A percentile compares a stretch with the other conserved stretches of the same genome.
These are phyloP conservation scores for Chromosphaera perkinsii DNA, from an alignment of 208 protist species.

Conservation along the genomic window DNA sequence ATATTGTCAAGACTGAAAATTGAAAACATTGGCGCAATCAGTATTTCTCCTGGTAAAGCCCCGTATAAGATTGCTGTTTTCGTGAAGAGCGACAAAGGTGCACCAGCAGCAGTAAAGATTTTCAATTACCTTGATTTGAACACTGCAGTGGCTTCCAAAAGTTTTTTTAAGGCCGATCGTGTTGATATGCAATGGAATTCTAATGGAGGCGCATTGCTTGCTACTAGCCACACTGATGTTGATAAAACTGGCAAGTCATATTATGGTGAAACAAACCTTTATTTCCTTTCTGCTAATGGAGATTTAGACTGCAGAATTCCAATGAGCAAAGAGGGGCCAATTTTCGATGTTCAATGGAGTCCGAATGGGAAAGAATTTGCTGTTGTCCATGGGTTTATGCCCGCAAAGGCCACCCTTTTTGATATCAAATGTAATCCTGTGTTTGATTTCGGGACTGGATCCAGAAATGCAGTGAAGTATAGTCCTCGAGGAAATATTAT, in stretches of 20 bases:
- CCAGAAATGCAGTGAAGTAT: conserved; percentile 28
- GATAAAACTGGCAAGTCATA: conserved; percentile 38
- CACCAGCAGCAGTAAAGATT: conserved; percentile 6
- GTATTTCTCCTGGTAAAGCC: too few relatives aligned
- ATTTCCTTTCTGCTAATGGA: conserved; percentile 20
- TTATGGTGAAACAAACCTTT: conserved; percentile 45
- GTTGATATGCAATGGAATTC: conserved; percentile 20
- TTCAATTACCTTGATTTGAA: conserved; percentile 19
- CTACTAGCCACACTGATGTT: conserved; percentile 27
- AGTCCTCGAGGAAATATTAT: conserved; percentile 19
- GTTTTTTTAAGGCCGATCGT: conserved; percentile 20
- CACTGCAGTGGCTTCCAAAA: conserved; percentile 3
- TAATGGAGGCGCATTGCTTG: conserved; percentile 24
- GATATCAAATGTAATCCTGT: conserved; percentile 27
- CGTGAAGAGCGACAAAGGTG: too few relatives aligned
- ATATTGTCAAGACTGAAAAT: too few relatives aligned
- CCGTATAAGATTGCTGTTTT: too few relatives aligned
- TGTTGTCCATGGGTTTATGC: conserved; percentile 34
- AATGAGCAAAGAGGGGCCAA: conserved; percentile 37
- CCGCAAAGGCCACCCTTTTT: conserved; percentile 37
- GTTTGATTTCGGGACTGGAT: conserved; percentile 38
- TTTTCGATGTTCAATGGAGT: conserved; percentile 31
- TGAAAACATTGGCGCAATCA: too few relatives aligned
- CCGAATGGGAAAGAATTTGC: conserved; percentile 26
- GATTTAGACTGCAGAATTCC: conserved; percentile 14